Evolutionary conservation across 2,329 filamentous ascomycete species (phyloP), one percentile per base, ranked within the genome.

Genomic region (Simplicillium aogashimaense): DNA sequence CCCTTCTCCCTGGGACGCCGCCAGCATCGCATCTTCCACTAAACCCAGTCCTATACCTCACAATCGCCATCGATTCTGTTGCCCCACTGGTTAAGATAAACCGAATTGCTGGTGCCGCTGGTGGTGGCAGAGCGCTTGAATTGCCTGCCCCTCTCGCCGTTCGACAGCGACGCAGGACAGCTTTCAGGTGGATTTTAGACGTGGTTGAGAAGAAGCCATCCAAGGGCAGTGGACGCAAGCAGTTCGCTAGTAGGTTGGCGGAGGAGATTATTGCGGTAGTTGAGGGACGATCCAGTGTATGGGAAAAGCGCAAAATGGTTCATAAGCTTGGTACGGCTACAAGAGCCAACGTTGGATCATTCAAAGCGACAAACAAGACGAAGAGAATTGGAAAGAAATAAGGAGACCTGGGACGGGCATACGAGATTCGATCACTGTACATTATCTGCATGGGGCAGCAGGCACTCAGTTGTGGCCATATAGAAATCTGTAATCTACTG

Each of bases 111-210:
- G 88, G 87, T 50, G 76, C 84, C 29, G 86, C 83, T 1, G 90
- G 90, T 63, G 92, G 92, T 67, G 92, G 92, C 61, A 74, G 78
- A 29, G 76, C 86, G 11, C 74, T 95, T 43, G 86, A 90, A 41
- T 74, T 95, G 29, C 92, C 92, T 0, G 70, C 81, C 16, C 90
- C 92, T 1, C 69, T 97, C 15, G 68, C 71, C 1, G 64, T 82
- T 47, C 75, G 87, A 45, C 84, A 94, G 60, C 75, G 90, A 46
- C 73, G 90, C 50, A 74, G 89, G 41, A 71, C 72, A 38, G 89
- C 90, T 2, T 83, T 95, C 49, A 68, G 76, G 59, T 98, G 92
- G 92, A 94, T 98, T 50, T 63, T 97, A 43, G 81, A 87, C 46
- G 74, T 79, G n/a, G 86, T 87, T 31, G 76, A 77, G 47, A 92